Conservation (phyloP, 129 eudicot species). For the Saposhnikovia divaricata region DNA sequence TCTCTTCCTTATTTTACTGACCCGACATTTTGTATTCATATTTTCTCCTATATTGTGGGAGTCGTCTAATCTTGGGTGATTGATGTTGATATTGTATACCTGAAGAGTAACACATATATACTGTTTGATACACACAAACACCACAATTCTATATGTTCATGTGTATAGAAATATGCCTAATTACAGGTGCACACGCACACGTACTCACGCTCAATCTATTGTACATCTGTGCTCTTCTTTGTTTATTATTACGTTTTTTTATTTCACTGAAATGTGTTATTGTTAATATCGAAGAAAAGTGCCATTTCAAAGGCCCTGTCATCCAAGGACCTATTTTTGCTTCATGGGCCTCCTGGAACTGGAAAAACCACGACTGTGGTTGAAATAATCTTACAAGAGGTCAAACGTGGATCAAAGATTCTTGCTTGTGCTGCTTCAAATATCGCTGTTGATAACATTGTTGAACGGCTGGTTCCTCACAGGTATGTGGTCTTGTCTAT, state of each 20-base stretch:
- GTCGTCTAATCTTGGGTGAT: too few species aligned
- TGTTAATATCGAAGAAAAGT: constrained; percentile 58
- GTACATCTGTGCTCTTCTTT: background rate
- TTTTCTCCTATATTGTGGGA: too few species aligned
- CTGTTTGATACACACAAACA: too few species aligned
- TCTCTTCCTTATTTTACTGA: too few species aligned
- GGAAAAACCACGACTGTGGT: constrained; percentile 97
- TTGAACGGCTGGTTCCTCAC: constrained; percentile 92
- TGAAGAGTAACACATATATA: too few species aligned
- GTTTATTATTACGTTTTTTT: background rate
- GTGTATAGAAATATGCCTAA: background rate
- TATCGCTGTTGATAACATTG: constrained; percentile 96
- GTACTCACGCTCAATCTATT: background rate
- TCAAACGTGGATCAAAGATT: constrained; percentile 92
- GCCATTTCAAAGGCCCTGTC: constrained; percentile 80
- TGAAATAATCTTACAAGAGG: constrained; percentile 91
- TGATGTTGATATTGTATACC: too few species aligned
- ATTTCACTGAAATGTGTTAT: constrained; percentile 8
- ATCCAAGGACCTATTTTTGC: constrained; percentile 87
- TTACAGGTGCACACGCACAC: background rate
- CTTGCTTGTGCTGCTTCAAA: constrained; percentile 99
- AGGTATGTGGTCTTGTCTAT: constrained; percentile 29
- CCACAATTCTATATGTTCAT: too few species aligned
- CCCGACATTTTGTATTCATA: too few species aligned
- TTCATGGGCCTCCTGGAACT: constrained; percentile 99